These are phyloP conservation scores for Termitomyces sp. DNA, from an alignment of 768 basidiomycete species.

Conservation along the genomic window DNA sequence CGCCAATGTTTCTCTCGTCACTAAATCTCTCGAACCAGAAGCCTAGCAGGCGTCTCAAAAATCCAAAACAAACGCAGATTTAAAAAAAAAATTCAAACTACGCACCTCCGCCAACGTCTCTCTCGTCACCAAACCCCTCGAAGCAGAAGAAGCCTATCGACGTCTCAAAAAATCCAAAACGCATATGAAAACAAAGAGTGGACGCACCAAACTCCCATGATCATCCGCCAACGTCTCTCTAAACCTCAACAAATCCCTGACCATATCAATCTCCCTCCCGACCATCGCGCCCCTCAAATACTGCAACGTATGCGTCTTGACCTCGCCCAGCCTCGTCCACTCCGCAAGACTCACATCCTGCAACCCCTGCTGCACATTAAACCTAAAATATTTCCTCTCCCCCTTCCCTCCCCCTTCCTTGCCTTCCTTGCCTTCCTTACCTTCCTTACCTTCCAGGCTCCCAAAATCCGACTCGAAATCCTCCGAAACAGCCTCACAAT, in stretches of 20 bases:
- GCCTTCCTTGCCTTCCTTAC: too few species aligned
- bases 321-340: slow-evolving; percentile 7
- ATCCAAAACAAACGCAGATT: too few species aligned
- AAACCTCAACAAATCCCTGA: background rate
- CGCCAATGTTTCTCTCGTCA: too few species aligned
- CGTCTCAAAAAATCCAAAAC: too few species aligned
- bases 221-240: background rate
- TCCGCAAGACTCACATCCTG: slow-evolving; percentile 5
- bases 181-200: too few species aligned
- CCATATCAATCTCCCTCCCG: background rate
- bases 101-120: too few species aligned
- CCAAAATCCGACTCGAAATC: background rate
- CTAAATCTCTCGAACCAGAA: too few species aligned
- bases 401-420: background rate
- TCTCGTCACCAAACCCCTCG: too few species aligned
- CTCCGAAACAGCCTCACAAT: slow-evolving; percentile 4
- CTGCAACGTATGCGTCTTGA: slow-evolving; percentile 5
- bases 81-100: too few species aligned
- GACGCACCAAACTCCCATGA: background rate
- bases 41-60: too few species aligned
- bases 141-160: too few species aligned
- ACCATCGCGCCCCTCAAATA: background rate
- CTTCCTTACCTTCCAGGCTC: too few species aligned
- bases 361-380: slow-evolving; percentile 13
- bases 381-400: slow-evolving; percentile 1